Conservation (phyloP, 2,329 filamentous ascomycete genomes). For the Penicillium oxalicum region DNA sequence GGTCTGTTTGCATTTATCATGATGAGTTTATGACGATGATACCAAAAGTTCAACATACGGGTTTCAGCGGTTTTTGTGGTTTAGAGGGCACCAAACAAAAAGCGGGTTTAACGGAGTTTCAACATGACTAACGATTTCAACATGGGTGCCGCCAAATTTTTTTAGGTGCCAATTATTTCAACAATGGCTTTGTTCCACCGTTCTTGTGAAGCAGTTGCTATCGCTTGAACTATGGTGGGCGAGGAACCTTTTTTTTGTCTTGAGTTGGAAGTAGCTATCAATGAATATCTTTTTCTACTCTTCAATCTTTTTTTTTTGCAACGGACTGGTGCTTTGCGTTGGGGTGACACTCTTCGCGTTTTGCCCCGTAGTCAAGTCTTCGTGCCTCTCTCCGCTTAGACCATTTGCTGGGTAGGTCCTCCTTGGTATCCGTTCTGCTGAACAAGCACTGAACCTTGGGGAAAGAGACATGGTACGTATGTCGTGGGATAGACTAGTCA, state of each 20-base stretch:
- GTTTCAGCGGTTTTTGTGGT: constrained; percentile 30
- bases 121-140: constrained; percentile 46
- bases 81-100: constrained; percentile 29
- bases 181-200: constrained; percentile 28
- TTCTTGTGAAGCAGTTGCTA: constrained; percentile 16
- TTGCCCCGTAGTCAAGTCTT: too few species aligned
- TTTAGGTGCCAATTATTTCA: constrained; percentile 29
- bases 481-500: too few species aligned
- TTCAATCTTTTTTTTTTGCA: not conserved
- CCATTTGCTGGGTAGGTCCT: too few species aligned
- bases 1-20: constrained; percentile 18
- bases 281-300: constrained; percentile 10
- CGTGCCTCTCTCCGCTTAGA: too few species aligned
- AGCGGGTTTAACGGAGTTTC: constrained; percentile 33
- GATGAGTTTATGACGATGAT: constrained; percentile 39
- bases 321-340: not conserved
- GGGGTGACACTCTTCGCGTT: not conserved
- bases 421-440: too few species aligned
- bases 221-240: constrained; percentile 24
- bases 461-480: too few species aligned
- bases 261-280: constrained; percentile 21
- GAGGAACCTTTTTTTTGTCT: constrained; percentile 14
- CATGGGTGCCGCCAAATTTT: constrained; percentile 32
- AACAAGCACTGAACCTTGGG: too few species aligned
- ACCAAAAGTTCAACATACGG: constrained; percentile 41